Base-by-base conservation (phyloP, 257 asterid genomes). In the Solanum appendiculatum region DNA sequence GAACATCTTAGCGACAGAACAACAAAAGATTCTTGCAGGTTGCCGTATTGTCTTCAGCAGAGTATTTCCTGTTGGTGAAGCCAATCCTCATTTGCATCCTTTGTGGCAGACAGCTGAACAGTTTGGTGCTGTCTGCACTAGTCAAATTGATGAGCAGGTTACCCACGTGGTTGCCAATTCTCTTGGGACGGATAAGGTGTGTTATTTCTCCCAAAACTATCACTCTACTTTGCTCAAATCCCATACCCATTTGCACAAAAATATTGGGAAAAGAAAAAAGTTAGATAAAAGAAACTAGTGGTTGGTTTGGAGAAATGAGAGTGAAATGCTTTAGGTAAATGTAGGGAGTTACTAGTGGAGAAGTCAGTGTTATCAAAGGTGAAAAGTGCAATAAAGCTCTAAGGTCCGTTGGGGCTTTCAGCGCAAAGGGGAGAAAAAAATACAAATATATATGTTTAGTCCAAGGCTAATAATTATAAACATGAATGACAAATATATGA, bases 121-220 rank as follows among this genome's bases (percentile, higher is more conserved):
- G 88, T 97, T 97, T 88, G 99, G 98, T 86, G 99, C 99, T 42
- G 95, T 93, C 44, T 97, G 99, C 91, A 89, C 94, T 40, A 96
- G 87, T 88, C 94, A 95, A 84, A 90, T 96, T 64, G 99, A 97
- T 88, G 99, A 96, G 10, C 94, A 93, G 87, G 99, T 97, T 87
- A 97, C 99, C 70, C 99, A 97, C 89, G 98, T 97, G n/a, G 99
- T 97, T 23, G 99, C 99, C 42, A 94, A 93, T 89, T 95, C 98
- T 34, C 96, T 89, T 84, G 99, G 99, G 86, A 97, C 99, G 13
- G 99, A 97, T 85, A 97, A 97, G 99, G 99, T 97, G 91, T 73
- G 84, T 29, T 86, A 44, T 12, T 40, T 72, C 33, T 7, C 51
- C 72, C 20, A 29, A 16, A 9, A 29, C n/a, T 29, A 20, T 48